Percentiles rank a stretch among this genome's conserved stretches.
Evolutionary conservation across 768 basidiomycete species (phyloP).

Genomic region (Lactarius sp.): DNA sequence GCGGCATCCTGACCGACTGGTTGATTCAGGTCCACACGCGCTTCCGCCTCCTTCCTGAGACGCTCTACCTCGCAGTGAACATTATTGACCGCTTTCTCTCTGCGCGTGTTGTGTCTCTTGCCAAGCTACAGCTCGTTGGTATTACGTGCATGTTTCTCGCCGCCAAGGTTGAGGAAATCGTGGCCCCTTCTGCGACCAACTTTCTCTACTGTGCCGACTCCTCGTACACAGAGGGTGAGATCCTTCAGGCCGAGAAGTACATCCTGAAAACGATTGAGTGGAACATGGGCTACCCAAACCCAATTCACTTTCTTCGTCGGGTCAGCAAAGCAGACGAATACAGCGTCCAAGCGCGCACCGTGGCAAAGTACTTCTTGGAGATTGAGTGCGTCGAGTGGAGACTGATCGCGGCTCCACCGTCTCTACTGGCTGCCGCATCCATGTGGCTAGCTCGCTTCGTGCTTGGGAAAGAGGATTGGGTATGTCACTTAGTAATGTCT

Average conservation of each 20-base stretch:
- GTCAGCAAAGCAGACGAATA: constrained; percentile 93
- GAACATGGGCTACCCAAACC: constrained; percentile 82
- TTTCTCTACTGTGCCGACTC: constrained; percentile 77
- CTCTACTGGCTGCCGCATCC: constrained; percentile 74
- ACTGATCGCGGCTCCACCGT: constrained; percentile 71
- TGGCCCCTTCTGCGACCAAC: constrained; percentile 78
- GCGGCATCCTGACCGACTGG: constrained; percentile 88
- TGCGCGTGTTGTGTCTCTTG: constrained; percentile 51
- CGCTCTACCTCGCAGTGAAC: constrained; percentile 85
- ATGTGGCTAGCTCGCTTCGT: constrained; percentile 83
- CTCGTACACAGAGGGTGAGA: constrained; percentile 71
- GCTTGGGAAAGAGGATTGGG: constrained; percentile 83
- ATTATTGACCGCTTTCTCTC: constrained; percentile 69
- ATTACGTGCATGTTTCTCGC: constrained; percentile 83
- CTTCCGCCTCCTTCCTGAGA: constrained; percentile 84
- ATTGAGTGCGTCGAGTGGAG: constrained; percentile 77
- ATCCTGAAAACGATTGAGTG: constrained; percentile 82
- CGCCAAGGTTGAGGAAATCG: constrained; percentile 90
- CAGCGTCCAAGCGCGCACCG: constrained; percentile 76
- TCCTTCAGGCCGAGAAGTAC: constrained; percentile 85
- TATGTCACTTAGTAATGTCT: constrained; percentile 36
- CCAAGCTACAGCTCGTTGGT: constrained; percentile 76
- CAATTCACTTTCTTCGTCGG: constrained; percentile 82
- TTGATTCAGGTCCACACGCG: constrained; percentile 85
- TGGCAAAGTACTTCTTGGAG: constrained; percentile 90